Evolutionary conservation across 306 rosid genomes (phyloP).

Genomic region (Rubus parviflorus): DNA sequence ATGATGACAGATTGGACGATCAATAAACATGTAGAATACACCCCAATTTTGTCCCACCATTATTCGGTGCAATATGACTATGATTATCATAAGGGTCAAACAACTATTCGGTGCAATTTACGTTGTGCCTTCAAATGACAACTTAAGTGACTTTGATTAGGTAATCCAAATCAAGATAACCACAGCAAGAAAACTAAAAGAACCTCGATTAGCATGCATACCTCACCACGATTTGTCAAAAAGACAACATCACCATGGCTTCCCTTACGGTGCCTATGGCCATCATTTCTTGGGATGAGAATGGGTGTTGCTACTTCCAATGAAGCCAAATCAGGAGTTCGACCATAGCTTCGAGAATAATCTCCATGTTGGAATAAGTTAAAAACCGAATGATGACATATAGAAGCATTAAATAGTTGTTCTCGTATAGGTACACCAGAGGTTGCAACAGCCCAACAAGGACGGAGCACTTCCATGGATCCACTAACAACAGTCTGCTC

Average conservation of each 20-base stretch:
- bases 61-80: neutral
- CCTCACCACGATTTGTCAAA: conserved; percentile 99
- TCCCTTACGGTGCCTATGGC: conserved; percentile 93
- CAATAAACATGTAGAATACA: neutral
- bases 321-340: conserved; percentile 61
- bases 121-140: neutral
- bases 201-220: conserved; percentile 29
- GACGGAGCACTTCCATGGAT: conserved; percentile 95
- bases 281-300: conserved; percentile 83
- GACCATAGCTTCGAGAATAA: conserved; percentile 62
- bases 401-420: conserved; percentile 92
- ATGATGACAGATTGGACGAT: neutral
- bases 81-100: neutral
- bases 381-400: conserved; percentile 81
- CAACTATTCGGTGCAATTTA: neutral
- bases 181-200: conserved; percentile 13
- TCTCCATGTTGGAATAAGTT: conserved; percentile 93
- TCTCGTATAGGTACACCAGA: conserved; percentile 95
- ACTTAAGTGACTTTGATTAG: conserved; percentile 6
- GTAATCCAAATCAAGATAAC: conserved; percentile 13
- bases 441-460: conserved; percentile 99
- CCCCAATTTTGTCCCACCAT: neutral
- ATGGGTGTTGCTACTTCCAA: conserved; percentile 95
- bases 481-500: conserved; percentile 95
- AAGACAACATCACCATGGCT: conserved; percentile 96